phyloP scores from a whole-genome alignment of 352 stramenopile species.

The Globisporangium mamillatum region DNA sequence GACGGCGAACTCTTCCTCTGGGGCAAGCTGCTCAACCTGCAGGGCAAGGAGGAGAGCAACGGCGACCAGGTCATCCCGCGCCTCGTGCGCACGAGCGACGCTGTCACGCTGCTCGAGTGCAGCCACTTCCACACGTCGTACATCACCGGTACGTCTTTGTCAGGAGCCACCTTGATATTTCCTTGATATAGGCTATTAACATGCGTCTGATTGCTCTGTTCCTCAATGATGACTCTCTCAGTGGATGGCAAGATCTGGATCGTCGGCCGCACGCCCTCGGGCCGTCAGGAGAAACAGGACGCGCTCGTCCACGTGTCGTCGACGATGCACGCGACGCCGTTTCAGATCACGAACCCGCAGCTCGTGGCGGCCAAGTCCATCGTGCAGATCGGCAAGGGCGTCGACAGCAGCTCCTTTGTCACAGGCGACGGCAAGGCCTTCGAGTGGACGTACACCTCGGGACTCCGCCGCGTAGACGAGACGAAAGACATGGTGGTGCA shows the following conservation, averaged over 20 bases:
- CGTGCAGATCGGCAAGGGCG: slow-evolving; percentile 68
- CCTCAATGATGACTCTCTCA: slow-evolving; percentile 21
- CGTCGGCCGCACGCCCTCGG: slow-evolving; percentile 71
- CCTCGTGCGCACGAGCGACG: slow-evolving; percentile 64
- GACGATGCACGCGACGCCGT: slow-evolving; percentile 65
- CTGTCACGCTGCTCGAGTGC: slow-evolving; percentile 64
- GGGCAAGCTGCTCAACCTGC: slow-evolving; percentile 78
- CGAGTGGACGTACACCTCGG: slow-evolving; percentile 69
- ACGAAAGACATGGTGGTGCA: slow-evolving; percentile 35
- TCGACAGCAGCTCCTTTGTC: slow-evolving; percentile 70
- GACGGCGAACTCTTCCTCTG: slow-evolving; percentile 83
- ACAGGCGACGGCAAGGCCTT: slow-evolving; percentile 66
- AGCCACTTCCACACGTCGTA: slow-evolving; percentile 86
- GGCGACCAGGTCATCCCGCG: slow-evolving; percentile 74
- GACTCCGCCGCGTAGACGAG: slow-evolving; percentile 47
- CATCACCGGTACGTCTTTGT: slow-evolving; percentile 52
- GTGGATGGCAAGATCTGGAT: slow-evolving; percentile 75
- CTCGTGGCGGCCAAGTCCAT: slow-evolving; percentile 46
- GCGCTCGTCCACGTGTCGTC: slow-evolving; percentile 57
- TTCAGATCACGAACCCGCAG: slow-evolving; percentile 58
- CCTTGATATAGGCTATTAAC: neutral
- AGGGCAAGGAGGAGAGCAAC: slow-evolving; percentile 55
- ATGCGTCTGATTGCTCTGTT: neutral
- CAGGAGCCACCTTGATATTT: neutral
- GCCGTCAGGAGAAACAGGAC: slow-evolving; percentile 49